Conservation (phyloP, 139 green algal species). For the Choricystis sp. region DNA sequence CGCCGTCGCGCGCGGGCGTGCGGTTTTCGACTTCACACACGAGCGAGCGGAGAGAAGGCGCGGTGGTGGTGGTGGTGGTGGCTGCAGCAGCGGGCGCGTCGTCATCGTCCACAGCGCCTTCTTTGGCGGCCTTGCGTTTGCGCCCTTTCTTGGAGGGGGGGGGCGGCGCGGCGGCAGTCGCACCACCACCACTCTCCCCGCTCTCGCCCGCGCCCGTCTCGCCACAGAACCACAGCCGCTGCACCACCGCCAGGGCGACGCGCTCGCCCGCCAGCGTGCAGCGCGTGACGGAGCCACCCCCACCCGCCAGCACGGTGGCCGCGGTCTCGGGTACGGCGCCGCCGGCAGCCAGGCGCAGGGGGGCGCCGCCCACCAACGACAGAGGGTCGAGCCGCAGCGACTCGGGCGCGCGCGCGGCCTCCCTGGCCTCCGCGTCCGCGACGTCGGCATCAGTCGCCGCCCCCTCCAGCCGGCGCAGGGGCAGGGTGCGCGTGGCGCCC, state of each 20-base stretch:
- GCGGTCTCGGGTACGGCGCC: constrained; percentile 31
- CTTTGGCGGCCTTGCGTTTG: constrained; percentile 9
- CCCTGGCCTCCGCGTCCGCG: constrained; percentile 18
- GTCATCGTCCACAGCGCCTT: not conserved
- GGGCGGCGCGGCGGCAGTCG: too few species aligned
- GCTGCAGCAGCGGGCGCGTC: not conserved
- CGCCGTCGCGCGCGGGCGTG: constrained; percentile 24
- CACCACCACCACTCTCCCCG: too few species aligned
- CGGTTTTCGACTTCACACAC: constrained; percentile 30
- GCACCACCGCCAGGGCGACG: constrained; percentile 26
- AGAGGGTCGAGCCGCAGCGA: constrained; percentile 36
- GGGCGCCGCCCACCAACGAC: constrained; percentile 15
- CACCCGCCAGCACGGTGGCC: constrained; percentile 25
- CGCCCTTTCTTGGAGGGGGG: too few species aligned
- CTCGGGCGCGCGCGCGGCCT: constrained; percentile 33
- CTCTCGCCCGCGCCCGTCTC: too few species aligned
- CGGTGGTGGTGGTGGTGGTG: not conserved
- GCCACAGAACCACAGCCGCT: constrained; percentile 29
- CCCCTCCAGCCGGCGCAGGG: constrained; percentile 34
- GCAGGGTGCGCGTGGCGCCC: constrained; percentile 12
- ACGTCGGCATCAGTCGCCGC: constrained; percentile 20
- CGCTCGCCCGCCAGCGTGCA: constrained; percentile 20
- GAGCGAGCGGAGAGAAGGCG: constrained; percentile 19
- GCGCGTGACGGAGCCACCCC: constrained; percentile 12
- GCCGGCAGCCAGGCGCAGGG: constrained; percentile 24